These are phyloP conservation scores for Panaeolus papilionaceus DNA, from an alignment of 768 basidiomycete species.

Conservation along the genomic window DNA sequence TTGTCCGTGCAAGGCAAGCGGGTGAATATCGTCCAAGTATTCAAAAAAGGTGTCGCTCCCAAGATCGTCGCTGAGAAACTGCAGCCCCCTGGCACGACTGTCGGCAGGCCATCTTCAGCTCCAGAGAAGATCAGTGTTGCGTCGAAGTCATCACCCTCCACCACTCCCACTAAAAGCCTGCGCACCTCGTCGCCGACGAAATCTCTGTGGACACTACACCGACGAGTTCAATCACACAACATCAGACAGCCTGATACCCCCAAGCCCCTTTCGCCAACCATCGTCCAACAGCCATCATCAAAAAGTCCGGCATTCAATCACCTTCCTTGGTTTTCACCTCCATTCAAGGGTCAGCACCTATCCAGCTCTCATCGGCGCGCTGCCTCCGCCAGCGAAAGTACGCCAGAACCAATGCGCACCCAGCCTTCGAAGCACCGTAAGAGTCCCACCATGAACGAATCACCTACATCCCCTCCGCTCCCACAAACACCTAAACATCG, in stretches of 20 bases:
- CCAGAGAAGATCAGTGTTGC: constrained; percentile 18
- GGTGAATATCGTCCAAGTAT: constrained; percentile 69
- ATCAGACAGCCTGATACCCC: constrained; percentile 16
- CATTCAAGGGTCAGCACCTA: not conserved
- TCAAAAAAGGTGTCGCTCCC: constrained; percentile 72
- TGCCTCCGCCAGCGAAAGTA: not conserved
- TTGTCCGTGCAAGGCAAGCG: constrained; percentile 70
- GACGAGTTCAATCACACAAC: constrained; percentile 30
- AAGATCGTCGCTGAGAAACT: constrained; percentile 71
- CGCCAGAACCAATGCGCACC: not conserved
- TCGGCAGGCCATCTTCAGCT: constrained; percentile 17
- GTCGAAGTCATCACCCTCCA: not conserved
- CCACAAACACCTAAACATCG: not conserved
- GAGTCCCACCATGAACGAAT: not conserved
- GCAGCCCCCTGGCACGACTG: constrained; percentile 39
- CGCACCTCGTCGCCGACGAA: not conserved
- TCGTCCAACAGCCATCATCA: not conserved
- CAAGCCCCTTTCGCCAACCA: not conserved
- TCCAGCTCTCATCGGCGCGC: constrained; percentile 15
- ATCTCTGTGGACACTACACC: constrained; percentile 26
- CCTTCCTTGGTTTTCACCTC: not conserved
- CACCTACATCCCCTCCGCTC: not conserved
- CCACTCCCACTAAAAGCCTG: not conserved
- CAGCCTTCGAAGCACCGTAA: not conserved
- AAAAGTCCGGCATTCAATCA: constrained; percentile 8